Evolutionary conservation across 768 basidiomycete species (phyloP).

Genomic region (Suillus decipiens): DNA sequence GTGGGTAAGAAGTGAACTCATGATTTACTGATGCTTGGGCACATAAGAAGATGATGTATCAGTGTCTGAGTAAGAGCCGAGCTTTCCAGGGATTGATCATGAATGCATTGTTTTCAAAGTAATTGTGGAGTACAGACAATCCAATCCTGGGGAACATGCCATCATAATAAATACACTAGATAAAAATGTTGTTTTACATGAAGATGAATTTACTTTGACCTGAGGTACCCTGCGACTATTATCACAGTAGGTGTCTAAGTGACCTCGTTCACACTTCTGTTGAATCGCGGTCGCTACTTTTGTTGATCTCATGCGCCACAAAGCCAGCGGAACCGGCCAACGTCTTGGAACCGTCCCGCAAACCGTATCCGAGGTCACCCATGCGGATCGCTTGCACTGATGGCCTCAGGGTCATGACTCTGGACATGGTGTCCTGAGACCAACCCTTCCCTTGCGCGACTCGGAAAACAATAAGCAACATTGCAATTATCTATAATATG

Average conservation of each 20-base stretch:
- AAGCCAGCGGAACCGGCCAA: neutral
- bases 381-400: neutral
- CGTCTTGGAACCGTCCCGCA: neutral
- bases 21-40: neutral
- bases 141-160: neutral
- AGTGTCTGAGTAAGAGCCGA: too few species aligned
- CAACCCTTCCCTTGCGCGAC: slow-evolving; percentile 31
- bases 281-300: neutral
- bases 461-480: slow-evolving; percentile 33
- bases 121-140: neutral
- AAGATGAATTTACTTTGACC: neutral
- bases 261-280: neutral
- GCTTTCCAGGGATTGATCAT: neutral
- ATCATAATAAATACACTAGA: neutral
- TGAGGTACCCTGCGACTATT: too few species aligned
- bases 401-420: neutral
- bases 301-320: neutral
- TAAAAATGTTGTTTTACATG: neutral
- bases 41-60: too few species aligned
- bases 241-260: neutral
- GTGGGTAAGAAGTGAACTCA: neutral
- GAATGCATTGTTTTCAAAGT: too few species aligned
- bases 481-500: slow-evolving; percentile 25
- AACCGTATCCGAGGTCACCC: neutral
- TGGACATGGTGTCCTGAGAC: slow-evolving; percentile 14